phyloP scores from a whole-genome alignment of 176 grass and related monocot species.

The Elymus sibiricus region DNA sequence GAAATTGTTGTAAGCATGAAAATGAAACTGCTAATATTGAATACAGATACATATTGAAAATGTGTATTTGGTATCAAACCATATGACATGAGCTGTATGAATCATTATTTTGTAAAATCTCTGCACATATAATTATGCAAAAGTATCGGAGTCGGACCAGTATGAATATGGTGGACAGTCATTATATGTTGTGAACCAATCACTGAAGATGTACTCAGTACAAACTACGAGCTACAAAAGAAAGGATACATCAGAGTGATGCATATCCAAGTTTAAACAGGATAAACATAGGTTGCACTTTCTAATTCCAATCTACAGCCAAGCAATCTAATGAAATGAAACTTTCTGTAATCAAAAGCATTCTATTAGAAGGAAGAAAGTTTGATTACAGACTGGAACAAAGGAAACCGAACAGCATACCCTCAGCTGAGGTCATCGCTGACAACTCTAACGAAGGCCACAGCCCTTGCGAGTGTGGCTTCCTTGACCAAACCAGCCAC shows the following conservation, averaged over 20 bases:
- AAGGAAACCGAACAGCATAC: not conserved
- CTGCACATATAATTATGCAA: not conserved
- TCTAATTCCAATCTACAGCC: not conserved
- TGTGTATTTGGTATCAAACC: not conserved
- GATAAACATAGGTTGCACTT: not conserved
- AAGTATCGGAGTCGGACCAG: not conserved
- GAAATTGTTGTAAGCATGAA: not conserved
- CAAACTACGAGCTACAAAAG: not conserved
- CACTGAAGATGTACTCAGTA: not conserved
- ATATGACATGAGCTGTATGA: not conserved
- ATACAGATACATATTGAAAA: not conserved
- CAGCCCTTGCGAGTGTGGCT: not conserved
- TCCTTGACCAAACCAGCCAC: not conserved
- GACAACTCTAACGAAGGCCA: not conserved
- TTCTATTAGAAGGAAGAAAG: not conserved
- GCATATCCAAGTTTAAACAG: not conserved
- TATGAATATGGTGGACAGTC: not conserved
- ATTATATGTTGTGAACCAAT: conserved; percentile 2
- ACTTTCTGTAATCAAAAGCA: no score
- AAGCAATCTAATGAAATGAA: not conserved
- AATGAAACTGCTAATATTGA: conserved; percentile 4
- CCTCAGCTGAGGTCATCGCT: not conserved
- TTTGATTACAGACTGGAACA: not conserved
- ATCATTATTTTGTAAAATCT: not conserved
- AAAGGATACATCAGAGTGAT: not conserved